Conservation (phyloP, 139 green algal species). For the Eudorina sp. region DNA sequence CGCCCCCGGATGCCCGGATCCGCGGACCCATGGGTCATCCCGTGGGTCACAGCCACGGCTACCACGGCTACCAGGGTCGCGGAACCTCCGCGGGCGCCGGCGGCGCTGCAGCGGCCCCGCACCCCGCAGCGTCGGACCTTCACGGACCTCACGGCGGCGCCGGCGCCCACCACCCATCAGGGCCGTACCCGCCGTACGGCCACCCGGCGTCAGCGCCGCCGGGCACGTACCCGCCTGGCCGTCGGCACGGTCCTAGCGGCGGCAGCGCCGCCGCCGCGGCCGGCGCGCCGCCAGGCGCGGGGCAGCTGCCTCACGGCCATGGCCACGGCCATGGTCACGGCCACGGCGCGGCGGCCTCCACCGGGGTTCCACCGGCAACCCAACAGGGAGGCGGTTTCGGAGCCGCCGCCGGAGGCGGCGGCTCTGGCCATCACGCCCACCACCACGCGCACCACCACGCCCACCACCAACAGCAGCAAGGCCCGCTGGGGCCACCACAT, state of each 20-base stretch:
- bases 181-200: not conserved
- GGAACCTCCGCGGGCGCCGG: not conserved
- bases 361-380: no score
- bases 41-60: no score
- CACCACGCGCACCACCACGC: not conserved
- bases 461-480: not conserved
- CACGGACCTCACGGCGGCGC: not conserved
- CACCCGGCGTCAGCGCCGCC: not conserved
- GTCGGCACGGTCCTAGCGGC: not conserved
- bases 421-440: not conserved
- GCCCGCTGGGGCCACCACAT: not conserved
- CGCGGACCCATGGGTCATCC: not conserved
- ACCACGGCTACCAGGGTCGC: not conserved
- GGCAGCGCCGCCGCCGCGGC: not conserved
- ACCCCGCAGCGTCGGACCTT: not conserved
- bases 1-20: not conserved
- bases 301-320: not conserved
- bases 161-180: no score
- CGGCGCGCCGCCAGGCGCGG: not conserved
- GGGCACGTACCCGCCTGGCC: not conserved
- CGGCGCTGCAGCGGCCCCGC: no score
- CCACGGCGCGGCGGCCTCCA: not conserved
- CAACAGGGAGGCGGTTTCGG: no score
- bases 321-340: not conserved
- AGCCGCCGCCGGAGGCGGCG: not conserved